Evolutionary conservation across 306 rosid species (phyloP).

Genomic region (Styphnolobium japonicum): DNA sequence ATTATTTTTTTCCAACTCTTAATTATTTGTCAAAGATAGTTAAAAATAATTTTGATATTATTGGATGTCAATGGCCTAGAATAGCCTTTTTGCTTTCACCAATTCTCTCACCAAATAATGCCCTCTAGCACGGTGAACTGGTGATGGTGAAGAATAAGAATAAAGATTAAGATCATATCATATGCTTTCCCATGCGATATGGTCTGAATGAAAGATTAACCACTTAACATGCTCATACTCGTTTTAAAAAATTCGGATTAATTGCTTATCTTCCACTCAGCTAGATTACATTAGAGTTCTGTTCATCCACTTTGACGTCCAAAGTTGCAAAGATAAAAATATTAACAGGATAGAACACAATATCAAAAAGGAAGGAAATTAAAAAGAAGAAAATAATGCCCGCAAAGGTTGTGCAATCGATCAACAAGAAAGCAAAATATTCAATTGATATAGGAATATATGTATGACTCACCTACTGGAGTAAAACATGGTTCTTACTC

Average conservation of each 20-base stretch:
- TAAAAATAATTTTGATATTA: background rate
- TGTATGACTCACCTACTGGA: background rate
- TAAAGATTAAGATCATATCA: constrained; percentile 16
- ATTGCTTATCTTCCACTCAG: constrained; percentile 7
- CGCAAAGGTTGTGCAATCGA: background rate
- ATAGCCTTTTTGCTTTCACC: constrained; percentile 24
- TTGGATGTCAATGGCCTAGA: constrained; percentile 14
- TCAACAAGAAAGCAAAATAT: background rate
- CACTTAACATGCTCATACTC: constrained; percentile 17
- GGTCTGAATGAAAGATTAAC: constrained; percentile 23
- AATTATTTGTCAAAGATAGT: background rate
- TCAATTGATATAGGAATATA: background rate
- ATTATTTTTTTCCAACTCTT: background rate
- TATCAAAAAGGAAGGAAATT: background rate
- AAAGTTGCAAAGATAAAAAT: background rate
- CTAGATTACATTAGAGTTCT: constrained; percentile 1
- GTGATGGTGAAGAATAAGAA: constrained; percentile 28
- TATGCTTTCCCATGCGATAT: constrained; percentile 2
- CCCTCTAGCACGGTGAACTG: constrained; percentile 9
- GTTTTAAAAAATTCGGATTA: background rate
- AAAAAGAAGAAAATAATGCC: background rate
- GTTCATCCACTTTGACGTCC: constrained; percentile 7
- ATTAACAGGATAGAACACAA: background rate
- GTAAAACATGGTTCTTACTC: background rate
- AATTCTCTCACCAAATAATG: constrained; percentile 18